Base-by-base conservation (phyloP, 140 eudicot genomes). In the Ambrosia hybrid region DNA sequence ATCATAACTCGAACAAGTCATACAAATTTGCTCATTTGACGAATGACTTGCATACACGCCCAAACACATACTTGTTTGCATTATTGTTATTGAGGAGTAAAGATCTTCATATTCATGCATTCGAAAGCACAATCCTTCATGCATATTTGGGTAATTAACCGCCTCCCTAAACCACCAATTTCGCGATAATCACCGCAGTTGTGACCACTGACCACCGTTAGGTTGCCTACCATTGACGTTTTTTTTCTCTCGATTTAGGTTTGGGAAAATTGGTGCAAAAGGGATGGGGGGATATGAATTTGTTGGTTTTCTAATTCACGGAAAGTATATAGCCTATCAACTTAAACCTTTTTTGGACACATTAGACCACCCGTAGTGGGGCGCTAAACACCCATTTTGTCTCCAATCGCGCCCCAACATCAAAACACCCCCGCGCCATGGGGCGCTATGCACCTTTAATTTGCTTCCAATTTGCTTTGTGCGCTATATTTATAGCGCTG, bases 31-130 rank as follows among this genome's bases (percentile, higher is more conserved):
- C 81, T 65, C 46, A 79, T 65, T 66, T 66, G 74, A 59, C 51
- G 74, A 46, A 56, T 43, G 8, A 49, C 70, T 65, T 66, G 51
- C 16, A 46, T 7, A 14, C 83, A 79, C 16, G 52, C 79, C 74
- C 48, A 65, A 13, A 74, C 33, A 57, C 83, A 78, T 43, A 1
- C 83, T 13, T 57, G 52, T 34, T 73, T 65, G 77, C 78, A 79
- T 73, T 79, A 65, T 48, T 51, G 73, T 73, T 79, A 65, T 48
- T 51, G 73, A 60, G 68, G 65, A 6, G 83, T 73, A 66, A 79
- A 79, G n/a, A 34, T 9, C 49, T 57, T 65, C 74, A 72, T 56
- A 48, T 78, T 51, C 17, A 16, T 56, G 74, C 83, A 78, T 49
- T 73, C 74, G 2, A 65, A 65, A 36, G 70, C 57, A 12, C 83